phyloP scores from a whole-genome alignment of 2,329 filamentous ascomycete genomes.

The Nothophoma quercina region DNA sequence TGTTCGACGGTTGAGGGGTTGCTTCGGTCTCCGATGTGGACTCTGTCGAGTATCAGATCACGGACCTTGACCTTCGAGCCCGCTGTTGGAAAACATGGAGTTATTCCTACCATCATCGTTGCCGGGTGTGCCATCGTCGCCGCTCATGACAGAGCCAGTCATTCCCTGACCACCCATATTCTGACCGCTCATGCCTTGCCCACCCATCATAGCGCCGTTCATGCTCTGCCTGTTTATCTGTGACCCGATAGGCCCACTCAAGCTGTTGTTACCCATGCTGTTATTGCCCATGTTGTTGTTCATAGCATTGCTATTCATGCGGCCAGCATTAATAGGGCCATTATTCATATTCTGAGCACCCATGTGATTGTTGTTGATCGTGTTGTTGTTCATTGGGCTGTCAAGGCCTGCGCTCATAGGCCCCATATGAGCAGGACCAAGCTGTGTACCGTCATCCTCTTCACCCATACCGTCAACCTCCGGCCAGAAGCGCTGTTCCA shows the following conservation, averaged over 20 bases:
- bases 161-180: conserved; percentile 22
- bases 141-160: conserved; percentile 11
- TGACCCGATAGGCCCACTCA: conserved; percentile 13
- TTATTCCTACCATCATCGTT: conserved; percentile 30
- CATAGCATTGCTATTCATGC: conserved; percentile 21
- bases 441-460: conserved; percentile 47
- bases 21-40: conserved; percentile 12
- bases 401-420: conserved; percentile 31
- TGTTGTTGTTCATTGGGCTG: conserved; percentile 26
- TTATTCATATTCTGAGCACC: conserved; percentile 19
- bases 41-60: conserved; percentile 22
- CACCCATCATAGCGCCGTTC: conserved; percentile 3
- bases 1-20: conserved; percentile 1
- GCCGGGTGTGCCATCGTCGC: conserved; percentile 30
- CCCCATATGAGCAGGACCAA: conserved; percentile 25
- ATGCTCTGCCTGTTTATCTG: conserved; percentile 8
- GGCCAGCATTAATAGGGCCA: conserved; percentile 20
- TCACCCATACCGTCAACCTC: conserved; percentile 60
- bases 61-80: conserved; percentile 27
- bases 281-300: conserved; percentile 23
- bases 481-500: conserved; percentile 59
- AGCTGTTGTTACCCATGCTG: conserved; percentile 21
- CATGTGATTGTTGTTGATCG: conserved; percentile 21
- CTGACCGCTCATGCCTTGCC: background rate
- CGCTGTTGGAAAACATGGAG: conserved; percentile 27